Evolutionary conservation across 1,139 yeast genomes (phyloP).

Genomic region (Suhomyces anneliseae): DNA sequence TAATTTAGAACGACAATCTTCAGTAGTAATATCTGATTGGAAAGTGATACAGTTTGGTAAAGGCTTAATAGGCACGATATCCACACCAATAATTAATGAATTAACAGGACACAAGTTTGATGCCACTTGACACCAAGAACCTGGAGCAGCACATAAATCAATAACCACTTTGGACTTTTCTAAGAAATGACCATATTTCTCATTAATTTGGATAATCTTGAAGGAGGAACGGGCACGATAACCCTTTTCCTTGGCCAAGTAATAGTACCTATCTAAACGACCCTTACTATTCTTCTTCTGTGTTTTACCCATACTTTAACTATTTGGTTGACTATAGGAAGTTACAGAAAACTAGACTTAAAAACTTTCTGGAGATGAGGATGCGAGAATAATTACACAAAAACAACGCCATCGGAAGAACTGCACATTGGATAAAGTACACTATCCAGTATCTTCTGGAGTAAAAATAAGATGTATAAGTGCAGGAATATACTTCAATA

Average conservation of each 20-base stretch:
- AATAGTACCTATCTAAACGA: slow-evolving; percentile 97
- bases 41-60: slow-evolving; percentile 92
- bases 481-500: not conserved
- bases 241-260: slow-evolving; percentile 95
- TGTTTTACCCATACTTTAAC: slow-evolving; percentile 73
- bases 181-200: slow-evolving; percentile 91
- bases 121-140: slow-evolving; percentile 99
- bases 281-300: slow-evolving; percentile 98
- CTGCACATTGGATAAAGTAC: not conserved
- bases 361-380: slow-evolving; percentile 11
- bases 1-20: slow-evolving; percentile 90
- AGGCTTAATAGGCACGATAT: slow-evolving; percentile 94
- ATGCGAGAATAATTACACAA: slow-evolving; percentile 1
- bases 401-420: not conserved
- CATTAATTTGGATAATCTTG: slow-evolving; percentile 91
- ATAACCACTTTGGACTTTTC: slow-evolving; percentile 96
- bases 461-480: too few relatives aligned
- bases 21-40: slow-evolving; percentile 96
- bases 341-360: slow-evolving; percentile 8
- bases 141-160: slow-evolving; percentile 99
- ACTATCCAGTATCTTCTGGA: too few relatives aligned
- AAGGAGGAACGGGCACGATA: slow-evolving; percentile 99
- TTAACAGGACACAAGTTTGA: slow-evolving; percentile 88
- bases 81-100: slow-evolving; percentile 94
- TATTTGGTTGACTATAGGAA: not conserved